These are phyloP conservation scores for Juglanconis sp. DNA, from an alignment of 2,329 filamentous ascomycete species.

Conservation along the genomic window DNA sequence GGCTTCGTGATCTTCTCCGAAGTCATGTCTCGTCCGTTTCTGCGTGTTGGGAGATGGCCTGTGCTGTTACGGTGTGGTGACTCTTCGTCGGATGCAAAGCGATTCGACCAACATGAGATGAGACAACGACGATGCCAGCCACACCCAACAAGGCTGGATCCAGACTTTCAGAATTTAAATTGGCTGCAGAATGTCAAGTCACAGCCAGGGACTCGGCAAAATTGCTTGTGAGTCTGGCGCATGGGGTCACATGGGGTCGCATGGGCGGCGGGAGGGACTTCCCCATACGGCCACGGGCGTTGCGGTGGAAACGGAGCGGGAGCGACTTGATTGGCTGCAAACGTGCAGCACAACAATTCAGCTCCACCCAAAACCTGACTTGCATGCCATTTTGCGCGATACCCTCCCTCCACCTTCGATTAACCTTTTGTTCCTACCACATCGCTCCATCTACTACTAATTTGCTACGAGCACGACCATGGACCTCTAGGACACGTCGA, in stretches of 20 bases:
- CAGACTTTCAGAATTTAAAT: not conserved
- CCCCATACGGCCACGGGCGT: not conserved
- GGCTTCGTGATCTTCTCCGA: slow-evolving; percentile 7
- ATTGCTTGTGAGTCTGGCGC: not conserved
- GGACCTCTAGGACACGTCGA: slow-evolving; percentile 16
- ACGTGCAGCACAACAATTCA: slow-evolving; percentile 11
- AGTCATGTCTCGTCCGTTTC: too few species aligned
- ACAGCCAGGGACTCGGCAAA: not conserved
- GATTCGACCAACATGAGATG: too few species aligned
- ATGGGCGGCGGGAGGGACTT: not conserved
- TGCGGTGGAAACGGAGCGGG: slow-evolving; percentile 17
- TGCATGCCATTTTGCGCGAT: slow-evolving; percentile 12
- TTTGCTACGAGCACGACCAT: slow-evolving; percentile 14
- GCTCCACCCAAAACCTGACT: slow-evolving; percentile 18
- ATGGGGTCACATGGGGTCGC: not conserved
- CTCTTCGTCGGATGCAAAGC: not conserved
- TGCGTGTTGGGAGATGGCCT: too few species aligned
- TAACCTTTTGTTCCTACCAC: not conserved
- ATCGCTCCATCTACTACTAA: slow-evolving; percentile 8
- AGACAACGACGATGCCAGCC: too few species aligned
- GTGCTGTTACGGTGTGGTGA: not conserved
- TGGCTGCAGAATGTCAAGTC: slow-evolving; percentile 5
- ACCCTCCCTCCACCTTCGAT: slow-evolving; percentile 1
- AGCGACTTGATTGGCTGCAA: slow-evolving; percentile 5
- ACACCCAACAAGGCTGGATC: too few species aligned